A percentile compares a stretch with the other conserved stretches of the same genome.
Conservation (phyloP, 2,329 filamentous ascomycete genomes). For the Thelonectria olida region DNA sequence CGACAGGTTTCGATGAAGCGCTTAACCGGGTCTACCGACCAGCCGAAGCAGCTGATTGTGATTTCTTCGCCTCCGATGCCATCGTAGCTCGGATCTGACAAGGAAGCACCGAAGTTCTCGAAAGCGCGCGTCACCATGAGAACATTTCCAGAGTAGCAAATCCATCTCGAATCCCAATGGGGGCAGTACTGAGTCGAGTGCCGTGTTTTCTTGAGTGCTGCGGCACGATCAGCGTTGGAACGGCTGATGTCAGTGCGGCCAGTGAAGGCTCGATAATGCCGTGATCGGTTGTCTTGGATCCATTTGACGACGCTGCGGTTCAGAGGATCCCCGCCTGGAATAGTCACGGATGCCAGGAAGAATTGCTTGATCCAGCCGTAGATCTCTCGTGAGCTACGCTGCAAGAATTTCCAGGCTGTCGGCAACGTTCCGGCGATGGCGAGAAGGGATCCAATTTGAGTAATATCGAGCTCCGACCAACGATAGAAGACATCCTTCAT, state of each 20-base stretch:
- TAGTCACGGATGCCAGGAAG: constrained; percentile 55
- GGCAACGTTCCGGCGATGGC: constrained; percentile 55
- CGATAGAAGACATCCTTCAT: constrained; percentile 49
- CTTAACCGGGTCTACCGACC: constrained; percentile 60
- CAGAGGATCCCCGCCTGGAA: constrained; percentile 55
- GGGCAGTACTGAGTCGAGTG: constrained; percentile 55
- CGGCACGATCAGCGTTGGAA: constrained; percentile 47
- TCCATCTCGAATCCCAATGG: constrained; percentile 56
- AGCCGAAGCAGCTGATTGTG: constrained; percentile 59
- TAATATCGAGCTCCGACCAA: constrained; percentile 57
- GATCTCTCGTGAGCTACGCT: constrained; percentile 47
- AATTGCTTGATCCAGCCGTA: constrained; percentile 53
- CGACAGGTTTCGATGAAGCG: constrained; percentile 56
- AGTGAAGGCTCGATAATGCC: constrained; percentile 53
- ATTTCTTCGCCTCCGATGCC: constrained; percentile 57
- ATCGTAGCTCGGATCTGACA: constrained; percentile 55
- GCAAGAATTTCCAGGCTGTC: constrained; percentile 50
- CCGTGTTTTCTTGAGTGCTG: constrained; percentile 52
- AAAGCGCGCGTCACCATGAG: constrained; percentile 56
- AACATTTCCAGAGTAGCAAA: constrained; percentile 57
- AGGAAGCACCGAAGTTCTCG: constrained; percentile 47
- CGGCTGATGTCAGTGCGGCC: constrained; percentile 52
- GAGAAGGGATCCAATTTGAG: constrained; percentile 54
- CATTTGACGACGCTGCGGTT: constrained; percentile 56
- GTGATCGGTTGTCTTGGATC: constrained; percentile 52